Base-by-base conservation (phyloP, 2,329 filamentous ascomycete genomes). In the Penicillium sp. region DNA sequence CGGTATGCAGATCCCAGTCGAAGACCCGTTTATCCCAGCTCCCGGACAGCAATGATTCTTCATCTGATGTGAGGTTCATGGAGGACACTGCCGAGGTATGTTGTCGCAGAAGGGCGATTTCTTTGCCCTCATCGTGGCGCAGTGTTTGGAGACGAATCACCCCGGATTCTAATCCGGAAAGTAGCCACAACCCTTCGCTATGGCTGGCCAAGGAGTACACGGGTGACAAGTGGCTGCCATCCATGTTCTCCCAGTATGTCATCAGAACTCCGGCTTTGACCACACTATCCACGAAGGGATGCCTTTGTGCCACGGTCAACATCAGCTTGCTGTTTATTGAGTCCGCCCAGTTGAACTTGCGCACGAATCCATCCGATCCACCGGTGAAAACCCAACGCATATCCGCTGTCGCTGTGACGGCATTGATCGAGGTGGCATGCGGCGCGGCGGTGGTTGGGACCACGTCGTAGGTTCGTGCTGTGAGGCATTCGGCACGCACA, bases 241-340 rank as follows among this genome's bases (percentile, higher is more conserved):
- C 91, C 66, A 96, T 90, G 62, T 97, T 98, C 68, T 96, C 93
- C 93, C 93, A 98, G 68, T 98, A 98, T 45, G 87, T 95, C 79
- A 96, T 84, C 43, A 97, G 73, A 6, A 95, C 87, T 1, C 90
- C 93, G 2, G 91, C 90, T 69, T 98, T 98, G 49, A 88, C 88
- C 38, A 98, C 93, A 61, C 88, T 95, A 66, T 98, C 93, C 35
- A 98, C 93, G 62, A 97, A 98, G 0, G 93, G 93, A 65, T 98
- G 93, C 43, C 87, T 79, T 72, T 98, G 93, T 29, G 93, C 93
- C 6, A 98, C 93, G 0, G 93, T 98, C 61, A 98, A 75, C 53
- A 91, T 83, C 31, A 93, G 81, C 71, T 95, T 96, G 56, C 89
- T 89, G 65, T 98, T 98, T 58, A 94, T 90, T 5, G 93, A 96